Conservation (phyloP, 1,139 yeast genomes). For the Lodderomyces beijingensis region DNA sequence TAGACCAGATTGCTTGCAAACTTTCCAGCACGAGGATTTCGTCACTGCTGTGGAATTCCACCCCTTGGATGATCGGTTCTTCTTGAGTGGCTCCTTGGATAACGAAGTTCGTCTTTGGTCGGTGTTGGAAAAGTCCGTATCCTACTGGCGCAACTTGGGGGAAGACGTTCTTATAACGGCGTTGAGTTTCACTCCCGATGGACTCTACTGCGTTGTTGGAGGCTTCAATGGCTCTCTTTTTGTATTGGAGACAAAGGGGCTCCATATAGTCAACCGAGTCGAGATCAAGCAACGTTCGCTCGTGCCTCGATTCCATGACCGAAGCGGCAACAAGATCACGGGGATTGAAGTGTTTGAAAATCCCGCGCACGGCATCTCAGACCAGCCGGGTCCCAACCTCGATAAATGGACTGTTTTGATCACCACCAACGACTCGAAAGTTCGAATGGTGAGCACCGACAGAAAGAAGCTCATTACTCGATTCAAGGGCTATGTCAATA, state of each 20-base stretch:
- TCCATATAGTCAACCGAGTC: slow-evolving; percentile 51
- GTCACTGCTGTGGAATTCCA: slow-evolving; percentile 82
- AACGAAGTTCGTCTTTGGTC: slow-evolving; percentile 80
- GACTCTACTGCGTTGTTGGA: slow-evolving; percentile 64
- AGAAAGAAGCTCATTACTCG: slow-evolving; percentile 58
- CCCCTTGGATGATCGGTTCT: slow-evolving; percentile 84
- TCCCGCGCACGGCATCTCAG: slow-evolving; percentile 10
- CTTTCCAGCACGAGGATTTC: slow-evolving; percentile 72
- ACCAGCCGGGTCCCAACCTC: not conserved
- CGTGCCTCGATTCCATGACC: slow-evolving; percentile 23
- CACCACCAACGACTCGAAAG: slow-evolving; percentile 77
- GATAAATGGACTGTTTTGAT: slow-evolving; percentile 42
- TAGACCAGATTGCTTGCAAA: slow-evolving; percentile 55
- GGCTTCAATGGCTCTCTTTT: slow-evolving; percentile 74
- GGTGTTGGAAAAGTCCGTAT: slow-evolving; percentile 53
- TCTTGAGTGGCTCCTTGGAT: slow-evolving; percentile 79
- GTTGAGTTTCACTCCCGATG: slow-evolving; percentile 66
- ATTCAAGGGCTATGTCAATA: slow-evolving; percentile 71
- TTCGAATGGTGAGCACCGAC: slow-evolving; percentile 61
- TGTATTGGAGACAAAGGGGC: slow-evolving; percentile 61
- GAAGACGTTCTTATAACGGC: slow-evolving; percentile 69
- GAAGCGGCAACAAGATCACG: slow-evolving; percentile 37
- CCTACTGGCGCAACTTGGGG: slow-evolving; percentile 34
- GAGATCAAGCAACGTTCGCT: slow-evolving; percentile 40
- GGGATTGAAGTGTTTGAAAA: slow-evolving; percentile 34